phyloP scores from a whole-genome alignment of 495 filamentous ascomycete genomes.

The Aspergillus steynii region DNA sequence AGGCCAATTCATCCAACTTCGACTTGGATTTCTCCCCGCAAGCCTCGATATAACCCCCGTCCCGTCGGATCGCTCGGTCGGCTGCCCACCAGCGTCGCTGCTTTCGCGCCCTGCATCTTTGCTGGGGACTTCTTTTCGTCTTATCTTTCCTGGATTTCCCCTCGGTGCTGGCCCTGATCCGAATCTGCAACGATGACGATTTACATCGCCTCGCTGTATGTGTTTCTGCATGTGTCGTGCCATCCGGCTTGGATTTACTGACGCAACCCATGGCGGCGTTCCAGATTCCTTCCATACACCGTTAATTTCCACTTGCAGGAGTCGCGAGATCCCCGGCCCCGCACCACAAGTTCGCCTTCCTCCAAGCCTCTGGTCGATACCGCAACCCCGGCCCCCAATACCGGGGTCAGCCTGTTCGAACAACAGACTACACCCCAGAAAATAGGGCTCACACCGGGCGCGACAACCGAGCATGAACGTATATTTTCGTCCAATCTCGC shows the following conservation, averaged over 20 bases:
- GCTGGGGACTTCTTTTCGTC: slow-evolving; percentile 5
- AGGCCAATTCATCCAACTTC: slow-evolving; percentile 10
- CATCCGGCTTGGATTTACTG: slow-evolving; percentile 9
- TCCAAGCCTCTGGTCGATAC: slow-evolving; percentile 29
- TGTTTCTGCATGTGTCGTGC: slow-evolving; percentile 14
- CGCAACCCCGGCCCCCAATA: slow-evolving; percentile 39
- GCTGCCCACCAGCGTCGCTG: neutral
- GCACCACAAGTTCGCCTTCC: slow-evolving; percentile 30
- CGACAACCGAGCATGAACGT: slow-evolving; percentile 59
- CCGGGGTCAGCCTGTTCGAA: slow-evolving; percentile 40
- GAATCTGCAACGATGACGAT: slow-evolving; percentile 64
- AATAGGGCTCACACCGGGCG: slow-evolving; percentile 53
- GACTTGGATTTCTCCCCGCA: slow-evolving; percentile 10
- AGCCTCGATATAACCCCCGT: slow-evolving; percentile 22
- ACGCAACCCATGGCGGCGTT: neutral
- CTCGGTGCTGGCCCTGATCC: slow-evolving; percentile 9
- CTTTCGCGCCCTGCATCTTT: neutral
- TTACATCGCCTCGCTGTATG: slow-evolving; percentile 83
- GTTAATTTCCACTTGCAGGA: slow-evolving; percentile 65
- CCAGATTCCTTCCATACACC: slow-evolving; percentile 87
- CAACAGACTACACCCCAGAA: slow-evolving; percentile 40
- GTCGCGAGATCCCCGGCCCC: slow-evolving; percentile 25
- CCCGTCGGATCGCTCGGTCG: slow-evolving; percentile 2
- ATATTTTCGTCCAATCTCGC: slow-evolving; percentile 53
- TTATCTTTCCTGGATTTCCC: slow-evolving; percentile 1